A percentile compares a stretch with the other conserved stretches of the same genome.
phyloP scores from a whole-genome alignment of 139 green algal species.

The Volvox reticuliferus region DNA sequence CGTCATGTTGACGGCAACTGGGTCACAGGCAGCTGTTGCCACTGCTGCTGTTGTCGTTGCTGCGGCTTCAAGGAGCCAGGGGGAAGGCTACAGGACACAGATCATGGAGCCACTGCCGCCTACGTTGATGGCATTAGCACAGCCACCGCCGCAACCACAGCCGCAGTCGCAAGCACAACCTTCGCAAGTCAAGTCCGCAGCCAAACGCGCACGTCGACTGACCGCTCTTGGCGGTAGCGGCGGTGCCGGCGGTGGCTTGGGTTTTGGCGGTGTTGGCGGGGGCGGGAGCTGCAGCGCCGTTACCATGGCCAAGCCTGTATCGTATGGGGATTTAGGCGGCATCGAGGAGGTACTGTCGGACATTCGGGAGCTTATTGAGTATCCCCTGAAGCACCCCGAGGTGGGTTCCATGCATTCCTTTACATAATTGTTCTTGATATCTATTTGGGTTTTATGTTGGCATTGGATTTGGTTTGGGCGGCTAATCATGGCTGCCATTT shows the following conservation, averaged over 20 bases:
- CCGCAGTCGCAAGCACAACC: background rate
- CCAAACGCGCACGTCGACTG: constrained; percentile 18
- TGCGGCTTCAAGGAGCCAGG: background rate
- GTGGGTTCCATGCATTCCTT: constrained; percentile 58
- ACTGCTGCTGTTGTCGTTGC: background rate
- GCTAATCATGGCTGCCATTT: no score
- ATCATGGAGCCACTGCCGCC: background rate
- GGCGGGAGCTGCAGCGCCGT: constrained; percentile 44
- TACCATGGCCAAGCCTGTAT: constrained; percentile 54
- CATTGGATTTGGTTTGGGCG: no score
- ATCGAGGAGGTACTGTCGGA: constrained; percentile 85
- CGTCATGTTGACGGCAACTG: background rate
- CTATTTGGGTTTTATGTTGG: no score
- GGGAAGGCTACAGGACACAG: background rate
- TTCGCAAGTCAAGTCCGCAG: constrained; percentile 6
- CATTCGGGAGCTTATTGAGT: constrained; percentile 92
- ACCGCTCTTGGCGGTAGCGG: background rate
- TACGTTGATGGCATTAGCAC: background rate
- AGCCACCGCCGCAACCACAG: background rate
- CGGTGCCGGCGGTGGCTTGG: background rate
- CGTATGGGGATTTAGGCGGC: constrained; percentile 88
- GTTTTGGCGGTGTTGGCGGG: background rate
- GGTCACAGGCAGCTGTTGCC: background rate
- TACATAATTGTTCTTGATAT: no score
- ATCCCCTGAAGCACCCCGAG: constrained; percentile 92